Conservation (phyloP, 2,329 filamentous ascomycete genomes). For the Hypoxylon sp. region DNA sequence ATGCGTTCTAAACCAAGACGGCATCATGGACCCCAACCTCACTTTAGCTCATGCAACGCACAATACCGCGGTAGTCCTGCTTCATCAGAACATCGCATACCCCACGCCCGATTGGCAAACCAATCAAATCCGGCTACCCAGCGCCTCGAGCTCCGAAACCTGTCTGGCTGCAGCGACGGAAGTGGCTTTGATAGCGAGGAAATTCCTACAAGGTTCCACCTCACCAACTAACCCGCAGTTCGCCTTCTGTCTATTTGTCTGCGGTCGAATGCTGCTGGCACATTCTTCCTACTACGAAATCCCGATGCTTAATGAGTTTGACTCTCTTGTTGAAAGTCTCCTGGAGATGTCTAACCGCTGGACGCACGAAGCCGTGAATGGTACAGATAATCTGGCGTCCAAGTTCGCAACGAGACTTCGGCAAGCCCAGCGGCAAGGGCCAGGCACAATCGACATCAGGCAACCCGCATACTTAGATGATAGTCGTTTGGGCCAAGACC, state of each 20-base stretch:
- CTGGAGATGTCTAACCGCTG: conserved; percentile 54
- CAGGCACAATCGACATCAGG: conserved; percentile 49
- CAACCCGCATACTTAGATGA: conserved; percentile 52
- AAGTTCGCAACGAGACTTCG: conserved; percentile 51
- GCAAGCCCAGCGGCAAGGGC: conserved; percentile 46
- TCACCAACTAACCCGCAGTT: conserved; percentile 54
- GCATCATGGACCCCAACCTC: conserved; percentile 61
- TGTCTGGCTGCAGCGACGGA: conserved; percentile 60
- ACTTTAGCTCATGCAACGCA: conserved; percentile 63
- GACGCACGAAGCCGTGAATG: conserved; percentile 39
- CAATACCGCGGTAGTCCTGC: conserved; percentile 62
- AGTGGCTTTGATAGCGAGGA: conserved; percentile 58
- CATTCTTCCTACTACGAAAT: conserved; percentile 52
- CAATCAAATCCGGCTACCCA: conserved; percentile 55
- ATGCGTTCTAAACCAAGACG: conserved; percentile 46
- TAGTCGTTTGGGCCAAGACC: not conserved
- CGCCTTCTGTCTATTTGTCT: conserved; percentile 60
- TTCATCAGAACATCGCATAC: conserved; percentile 63
- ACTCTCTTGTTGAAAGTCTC: conserved; percentile 51
- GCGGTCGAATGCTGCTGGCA: conserved; percentile 56
- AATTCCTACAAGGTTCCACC: conserved; percentile 57
- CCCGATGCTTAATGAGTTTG: conserved; percentile 48
- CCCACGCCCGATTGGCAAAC: conserved; percentile 50
- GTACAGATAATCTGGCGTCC: conserved; percentile 50
- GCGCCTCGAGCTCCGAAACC: conserved; percentile 60